These are phyloP conservation scores for Pseudogymnoascus sp. DNA, from an alignment of 2,329 filamentous ascomycete species.

Conservation along the genomic window DNA sequence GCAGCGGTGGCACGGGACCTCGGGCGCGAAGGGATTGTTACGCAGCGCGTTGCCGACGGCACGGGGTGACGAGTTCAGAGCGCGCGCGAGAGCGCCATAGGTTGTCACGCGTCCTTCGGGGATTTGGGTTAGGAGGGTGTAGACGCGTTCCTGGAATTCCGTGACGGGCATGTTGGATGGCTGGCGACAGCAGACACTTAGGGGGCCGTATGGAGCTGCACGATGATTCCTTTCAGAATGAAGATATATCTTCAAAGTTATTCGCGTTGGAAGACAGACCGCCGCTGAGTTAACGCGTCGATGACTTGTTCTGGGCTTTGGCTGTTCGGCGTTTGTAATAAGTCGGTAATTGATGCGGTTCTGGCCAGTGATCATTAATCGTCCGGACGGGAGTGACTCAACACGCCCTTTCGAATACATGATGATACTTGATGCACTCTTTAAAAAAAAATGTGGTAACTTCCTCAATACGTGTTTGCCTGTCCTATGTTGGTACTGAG, in stretches of 20 bases:
- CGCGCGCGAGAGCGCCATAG: conserved; percentile 48
- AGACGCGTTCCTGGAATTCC: conserved; percentile 33
- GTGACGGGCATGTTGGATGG: not conserved
- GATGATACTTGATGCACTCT: not conserved
- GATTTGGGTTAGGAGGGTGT: conserved; percentile 51
- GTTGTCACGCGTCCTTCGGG: conserved; percentile 51
- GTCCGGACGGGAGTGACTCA: not conserved
- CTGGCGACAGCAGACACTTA: too few relatives aligned
- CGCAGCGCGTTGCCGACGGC: conserved; percentile 55
- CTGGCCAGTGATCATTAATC: not conserved
- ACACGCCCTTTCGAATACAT: not conserved
- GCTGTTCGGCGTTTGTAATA: not conserved
- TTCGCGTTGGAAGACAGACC: not conserved
- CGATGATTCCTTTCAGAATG: not conserved
- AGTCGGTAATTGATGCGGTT: not conserved
- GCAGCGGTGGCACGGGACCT: conserved; percentile 63
- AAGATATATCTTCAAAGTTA: not conserved
- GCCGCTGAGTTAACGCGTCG: not conserved
- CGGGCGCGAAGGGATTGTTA: conserved; percentile 53
- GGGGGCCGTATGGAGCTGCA: too few relatives aligned
- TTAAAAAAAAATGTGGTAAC: not conserved
- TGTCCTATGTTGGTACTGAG: not conserved
- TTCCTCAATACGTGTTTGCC: not conserved
- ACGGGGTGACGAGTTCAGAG: conserved; percentile 50
- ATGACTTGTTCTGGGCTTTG: not conserved